phyloP scores from a whole-genome alignment of 2,329 filamentous ascomycete species.

The Diaporthe vaccinii region DNA sequence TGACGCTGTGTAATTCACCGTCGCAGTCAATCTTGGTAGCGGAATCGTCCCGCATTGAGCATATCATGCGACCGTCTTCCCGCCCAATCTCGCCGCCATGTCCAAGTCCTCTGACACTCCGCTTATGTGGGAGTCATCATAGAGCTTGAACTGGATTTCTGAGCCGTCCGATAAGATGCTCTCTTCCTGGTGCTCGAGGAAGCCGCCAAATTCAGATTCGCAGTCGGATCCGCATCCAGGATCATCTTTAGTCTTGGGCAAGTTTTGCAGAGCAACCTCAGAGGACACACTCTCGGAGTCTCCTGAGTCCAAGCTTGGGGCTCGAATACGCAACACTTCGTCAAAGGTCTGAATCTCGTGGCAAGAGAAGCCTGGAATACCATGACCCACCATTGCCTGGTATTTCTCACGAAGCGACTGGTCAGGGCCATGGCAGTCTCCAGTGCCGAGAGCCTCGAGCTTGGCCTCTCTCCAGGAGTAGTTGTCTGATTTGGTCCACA shows the following conservation, averaged over 20 bases:
- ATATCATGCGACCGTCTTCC: not conserved
- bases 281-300: not conserved
- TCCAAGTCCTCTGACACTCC: slow-evolving; percentile 23
- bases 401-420: slow-evolving; percentile 34
- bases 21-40: not conserved
- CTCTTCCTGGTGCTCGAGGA: slow-evolving; percentile 38
- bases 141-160: not conserved
- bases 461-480: not conserved
- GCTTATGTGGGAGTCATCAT: slow-evolving; percentile 20
- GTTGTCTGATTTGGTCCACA: slow-evolving; percentile 34
- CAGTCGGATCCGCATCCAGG: not conserved
- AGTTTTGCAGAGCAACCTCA: not conserved
- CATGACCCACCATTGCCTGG: slow-evolving; percentile 32
- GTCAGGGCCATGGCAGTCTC: slow-evolving; percentile 10
- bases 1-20: not conserved
- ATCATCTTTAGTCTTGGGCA: not conserved
- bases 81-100: slow-evolving; percentile 32
- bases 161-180: slow-evolving; percentile 6
- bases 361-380: slow-evolving; percentile 34
- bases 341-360: slow-evolving; percentile 18
- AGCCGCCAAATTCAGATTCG: slow-evolving; percentile 28
- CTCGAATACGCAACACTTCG: slow-evolving; percentile 8
- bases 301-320: not conserved
- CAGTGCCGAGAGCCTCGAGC: not conserved
- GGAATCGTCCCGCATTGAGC: not conserved